These are phyloP conservation scores for Glaciozyma antarctica DNA, from an alignment of 768 basidiomycete genomes.

Conservation along the genomic window DNA sequence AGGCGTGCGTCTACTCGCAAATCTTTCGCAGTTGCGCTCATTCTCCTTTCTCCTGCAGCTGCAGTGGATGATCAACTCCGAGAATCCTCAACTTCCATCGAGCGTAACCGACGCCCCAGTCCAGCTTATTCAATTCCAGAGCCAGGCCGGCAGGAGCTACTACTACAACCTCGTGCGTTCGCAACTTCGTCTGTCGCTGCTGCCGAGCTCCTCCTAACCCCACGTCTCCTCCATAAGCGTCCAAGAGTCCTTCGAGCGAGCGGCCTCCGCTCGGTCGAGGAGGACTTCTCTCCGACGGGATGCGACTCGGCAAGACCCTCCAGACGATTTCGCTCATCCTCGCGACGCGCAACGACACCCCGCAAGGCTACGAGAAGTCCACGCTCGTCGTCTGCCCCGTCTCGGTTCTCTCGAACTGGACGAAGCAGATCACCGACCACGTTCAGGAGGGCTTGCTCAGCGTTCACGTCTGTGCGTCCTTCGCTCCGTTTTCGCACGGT, in stretches of 20 bases:
- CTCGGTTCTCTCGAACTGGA: neutral
- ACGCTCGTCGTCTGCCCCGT: neutral
- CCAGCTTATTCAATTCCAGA: neutral
- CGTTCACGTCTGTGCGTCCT: neutral
- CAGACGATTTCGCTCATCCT: neutral
- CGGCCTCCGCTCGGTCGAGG: neutral
- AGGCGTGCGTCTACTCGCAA: neutral
- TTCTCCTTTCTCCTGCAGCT: no score
- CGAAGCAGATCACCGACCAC: neutral
- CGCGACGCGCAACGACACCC: neutral
- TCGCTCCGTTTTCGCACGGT: neutral
- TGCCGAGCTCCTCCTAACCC: no score
- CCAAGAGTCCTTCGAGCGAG: neutral
- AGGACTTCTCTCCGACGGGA: neutral
- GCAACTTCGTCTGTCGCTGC: no score
- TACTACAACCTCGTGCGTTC: conserved; percentile 1
- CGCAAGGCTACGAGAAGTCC: neutral
- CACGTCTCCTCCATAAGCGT: no score
- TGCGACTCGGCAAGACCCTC: neutral
- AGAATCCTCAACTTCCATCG: neutral
- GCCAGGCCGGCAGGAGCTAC: neutral
- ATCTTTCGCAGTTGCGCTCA: no score
- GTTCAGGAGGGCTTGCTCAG: neutral
- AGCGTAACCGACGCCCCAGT: neutral
- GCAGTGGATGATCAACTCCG: neutral